Evolutionary conservation across 768 basidiomycete species (phyloP), one percentile per base, ranked within the genome.

Genomic region (Brasilioporus rufonigricans): DNA sequence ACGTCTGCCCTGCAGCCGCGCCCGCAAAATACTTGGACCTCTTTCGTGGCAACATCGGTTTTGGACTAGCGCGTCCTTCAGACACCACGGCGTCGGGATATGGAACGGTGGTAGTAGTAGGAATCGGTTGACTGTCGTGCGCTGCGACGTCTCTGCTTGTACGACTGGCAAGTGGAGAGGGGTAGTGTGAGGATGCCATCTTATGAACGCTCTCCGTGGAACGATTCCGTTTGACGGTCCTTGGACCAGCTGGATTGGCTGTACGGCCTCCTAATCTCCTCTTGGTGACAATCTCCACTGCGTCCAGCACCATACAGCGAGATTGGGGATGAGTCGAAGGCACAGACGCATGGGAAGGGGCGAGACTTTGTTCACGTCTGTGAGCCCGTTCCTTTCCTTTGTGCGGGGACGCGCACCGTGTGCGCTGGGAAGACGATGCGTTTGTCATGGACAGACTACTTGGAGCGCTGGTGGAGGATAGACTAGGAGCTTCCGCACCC

Each of bases 11-110:
- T 12, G 48, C 9, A 10, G 33, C 35, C 13, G 2, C 9, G 8
- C 11, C 21, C 1, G 24, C 4, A 8, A 68, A 68, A 44, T 66
- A 68, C 31, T 65, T 67, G 52, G 66, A 68, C 3, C 50, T 55
- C 45, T 53, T 64, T 11, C 29, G 5, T 0, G 39, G 52, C 13
- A 24, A 14, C 1, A 36, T 46, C 16, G 23, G 19, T 38, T 40
- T 31, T 21, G 24, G 40, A 50, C 40, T 16, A 14, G 14, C 11
- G 2, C 6, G 1, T 12, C 23, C 50, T 16, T 39, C 38, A 4
- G 4, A 13, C 31, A 27, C 40, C 6, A 16, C 24, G 23, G 6
- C 18, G 18, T 14, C 14, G 10, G 29, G 27, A n/a, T n/a, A 27
- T 12, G 10, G 9, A 29, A 18, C 10, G 14, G 19, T 31, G 18